A percentile compares a stretch with the other conserved stretches of the same genome.
phyloP scores from a whole-genome alignment of 495 filamentous ascomycete genomes.

The Chaetomidium leptoderma region DNA sequence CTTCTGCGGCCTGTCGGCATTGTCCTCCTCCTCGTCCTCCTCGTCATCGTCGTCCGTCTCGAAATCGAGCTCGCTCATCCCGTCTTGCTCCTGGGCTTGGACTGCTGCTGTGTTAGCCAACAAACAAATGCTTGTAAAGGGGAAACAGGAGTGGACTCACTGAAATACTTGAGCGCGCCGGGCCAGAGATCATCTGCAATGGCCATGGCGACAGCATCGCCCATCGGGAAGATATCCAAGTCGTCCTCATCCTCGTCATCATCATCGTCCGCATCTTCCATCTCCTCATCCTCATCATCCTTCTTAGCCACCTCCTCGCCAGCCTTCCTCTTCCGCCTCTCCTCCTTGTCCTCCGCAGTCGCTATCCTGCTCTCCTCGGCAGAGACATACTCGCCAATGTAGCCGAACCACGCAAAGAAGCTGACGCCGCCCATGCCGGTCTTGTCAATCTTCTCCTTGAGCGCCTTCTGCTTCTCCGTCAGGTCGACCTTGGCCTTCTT shows the following conservation, averaged over 20 bases:
- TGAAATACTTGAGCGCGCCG: conserved; percentile 82
- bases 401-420: conserved; percentile 90
- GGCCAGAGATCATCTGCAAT: conserved; percentile 86
- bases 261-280: conserved; percentile 42
- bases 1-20: conserved; percentile 39
- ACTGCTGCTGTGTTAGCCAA: conserved; percentile 36
- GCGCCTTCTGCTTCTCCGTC: conserved; percentile 47
- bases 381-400: conserved; percentile 58
- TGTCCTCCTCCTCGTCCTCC: conserved; percentile 38
- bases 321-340: conserved; percentile 50
- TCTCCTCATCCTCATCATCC: conserved; percentile 50
- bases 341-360: conserved; percentile 54
- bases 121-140: background rate
- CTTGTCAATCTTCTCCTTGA: conserved; percentile 52
- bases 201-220: conserved; percentile 72
- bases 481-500: conserved; percentile 43
- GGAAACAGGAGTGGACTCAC: conserved; percentile 50
- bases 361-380: conserved; percentile 65
- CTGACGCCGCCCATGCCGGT: conserved; percentile 56
- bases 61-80: conserved; percentile 54
- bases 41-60: conserved; percentile 49
- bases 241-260: conserved; percentile 50
- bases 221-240: conserved; percentile 74
- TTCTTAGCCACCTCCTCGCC: conserved; percentile 51
- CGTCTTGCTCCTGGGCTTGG: conserved; percentile 58